A percentile compares a stretch with the other conserved stretches of the same genome.
Evolutionary conservation across 2,329 filamentous ascomycete species (phyloP).

Genomic region (Ascochyta clinopodiicola): DNA sequence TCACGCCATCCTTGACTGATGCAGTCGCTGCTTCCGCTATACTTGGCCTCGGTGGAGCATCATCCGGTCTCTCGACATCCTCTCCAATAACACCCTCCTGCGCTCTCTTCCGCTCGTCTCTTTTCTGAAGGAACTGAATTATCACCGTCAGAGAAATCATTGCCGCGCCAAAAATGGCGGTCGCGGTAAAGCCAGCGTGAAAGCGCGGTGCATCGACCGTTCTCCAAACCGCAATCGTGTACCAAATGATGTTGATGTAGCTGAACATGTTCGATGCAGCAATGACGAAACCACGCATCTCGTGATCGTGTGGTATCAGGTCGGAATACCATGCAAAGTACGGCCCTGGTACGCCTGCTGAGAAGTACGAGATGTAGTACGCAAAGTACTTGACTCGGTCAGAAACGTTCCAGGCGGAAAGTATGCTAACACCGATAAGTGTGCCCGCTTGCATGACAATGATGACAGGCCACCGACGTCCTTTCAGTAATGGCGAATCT

Average conservation of each 20-base stretch:
- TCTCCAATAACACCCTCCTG: conserved; percentile 1
- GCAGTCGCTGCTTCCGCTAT: conserved; percentile 9
- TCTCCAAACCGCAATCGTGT: conserved; percentile 29
- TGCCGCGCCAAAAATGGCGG: conserved; percentile 25
- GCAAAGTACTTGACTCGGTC: conserved; percentile 50
- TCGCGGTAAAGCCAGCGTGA: conserved; percentile 31
- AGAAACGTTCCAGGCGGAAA: conserved; percentile 56
- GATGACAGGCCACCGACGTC: conserved; percentile 49
- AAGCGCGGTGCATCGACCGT: conserved; percentile 30
- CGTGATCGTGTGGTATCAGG: conserved; percentile 35
- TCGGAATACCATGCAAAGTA: conserved; percentile 37
- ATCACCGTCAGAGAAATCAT: conserved; percentile 27
- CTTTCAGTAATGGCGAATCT: conserved; percentile 34
- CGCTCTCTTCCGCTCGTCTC: conserved; percentile 23
- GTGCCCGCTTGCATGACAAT: conserved; percentile 47
- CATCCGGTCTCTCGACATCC: conserved; percentile 17
- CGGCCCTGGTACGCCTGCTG: conserved; percentile 31
- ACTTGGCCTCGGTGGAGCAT: neutral
- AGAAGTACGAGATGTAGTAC: conserved; percentile 34
- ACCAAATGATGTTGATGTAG: conserved; percentile 31
- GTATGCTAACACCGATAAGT: conserved; percentile 50
- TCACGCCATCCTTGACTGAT: conserved; percentile 1
- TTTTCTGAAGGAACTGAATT: conserved; percentile 22
- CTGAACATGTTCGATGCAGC: conserved; percentile 34
- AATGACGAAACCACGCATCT: conserved; percentile 36